These are phyloP conservation scores for Hemisphaericaspora nanyangensis DNA, from an alignment of 805 yeast genomes.

Conservation along the genomic window DNA sequence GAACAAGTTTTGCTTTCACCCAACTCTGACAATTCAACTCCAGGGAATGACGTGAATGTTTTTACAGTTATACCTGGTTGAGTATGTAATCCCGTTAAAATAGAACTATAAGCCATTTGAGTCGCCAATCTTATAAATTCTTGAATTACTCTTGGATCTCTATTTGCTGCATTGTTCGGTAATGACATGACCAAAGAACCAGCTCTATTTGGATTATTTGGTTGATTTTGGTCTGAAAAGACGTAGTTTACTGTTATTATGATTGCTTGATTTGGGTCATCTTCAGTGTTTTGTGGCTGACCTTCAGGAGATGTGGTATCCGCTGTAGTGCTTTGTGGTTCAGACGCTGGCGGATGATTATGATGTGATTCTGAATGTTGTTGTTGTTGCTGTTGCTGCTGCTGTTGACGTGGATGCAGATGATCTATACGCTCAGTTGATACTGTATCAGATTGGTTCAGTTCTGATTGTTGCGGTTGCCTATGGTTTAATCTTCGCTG, in stretches of 20 bases:
- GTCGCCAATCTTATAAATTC: conserved; percentile 65
- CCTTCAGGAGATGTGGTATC: background rate
- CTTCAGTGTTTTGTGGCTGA: background rate
- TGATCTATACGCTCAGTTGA: no score
- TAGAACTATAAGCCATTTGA: conserved; percentile 62
- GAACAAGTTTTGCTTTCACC: conserved; percentile 42
- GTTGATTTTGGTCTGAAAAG: conserved; percentile 38
- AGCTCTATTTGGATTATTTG: conserved; percentile 37
- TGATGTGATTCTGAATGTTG: background rate
- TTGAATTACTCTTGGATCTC: conserved; percentile 58
- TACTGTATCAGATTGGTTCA: conserved; percentile 1
- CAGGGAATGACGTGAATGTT: conserved; percentile 49
- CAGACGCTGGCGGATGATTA: background rate
- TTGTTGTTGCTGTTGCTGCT: background rate
- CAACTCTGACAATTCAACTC: conserved; percentile 8
- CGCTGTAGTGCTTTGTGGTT: background rate
- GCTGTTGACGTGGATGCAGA: background rate
- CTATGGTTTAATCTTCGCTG: conserved; percentile 8
- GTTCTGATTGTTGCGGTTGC: background rate
- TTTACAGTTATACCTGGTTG: conserved; percentile 52
- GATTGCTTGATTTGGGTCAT: conserved; percentile 27
- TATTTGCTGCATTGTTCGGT: conserved; percentile 59
- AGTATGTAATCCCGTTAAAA: conserved; percentile 46
- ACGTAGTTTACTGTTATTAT: conserved; percentile 43
- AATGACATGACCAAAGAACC: conserved; percentile 63